Conservation (phyloP, 1,284 basidiomycete species). For the Malassezia cuniculi region DNA sequence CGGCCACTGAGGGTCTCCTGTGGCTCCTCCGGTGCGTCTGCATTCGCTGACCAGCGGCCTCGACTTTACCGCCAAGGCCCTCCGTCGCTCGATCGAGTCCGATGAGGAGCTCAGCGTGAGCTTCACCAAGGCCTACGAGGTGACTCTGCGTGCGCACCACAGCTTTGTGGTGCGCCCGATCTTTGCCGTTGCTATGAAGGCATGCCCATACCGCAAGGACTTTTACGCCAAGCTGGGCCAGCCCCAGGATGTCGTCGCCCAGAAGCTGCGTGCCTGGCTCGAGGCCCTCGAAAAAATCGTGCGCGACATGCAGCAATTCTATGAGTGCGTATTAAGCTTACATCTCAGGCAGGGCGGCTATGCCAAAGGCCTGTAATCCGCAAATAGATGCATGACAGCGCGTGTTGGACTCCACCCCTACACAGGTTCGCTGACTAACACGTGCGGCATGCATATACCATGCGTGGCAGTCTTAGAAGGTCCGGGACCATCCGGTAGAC, state of each 20-base stretch:
- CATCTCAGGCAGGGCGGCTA: constrained; percentile 24
- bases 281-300: constrained; percentile 61
- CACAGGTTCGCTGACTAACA: too few relatives aligned
- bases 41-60: constrained; percentile 54
- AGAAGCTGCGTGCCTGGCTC: constrained; percentile 68
- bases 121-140: constrained; percentile 73
- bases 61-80: constrained; percentile 74
- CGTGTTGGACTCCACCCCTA: too few relatives aligned
- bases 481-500: too few relatives aligned
- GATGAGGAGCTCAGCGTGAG: constrained; percentile 60
- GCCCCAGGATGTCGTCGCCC: constrained; percentile 57
- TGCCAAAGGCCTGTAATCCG: constrained; percentile 26
- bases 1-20: constrained; percentile 77
- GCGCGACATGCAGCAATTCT: constrained; percentile 59
- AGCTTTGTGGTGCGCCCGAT: constrained; percentile 72
- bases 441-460: constrained; percentile 5
- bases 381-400: too few relatives aligned
- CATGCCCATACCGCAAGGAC: constrained; percentile 77
- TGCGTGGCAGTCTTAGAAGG: too few relatives aligned
- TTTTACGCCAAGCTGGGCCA: constrained; percentile 80
- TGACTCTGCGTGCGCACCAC: constrained; percentile 71
- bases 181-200: constrained; percentile 78
- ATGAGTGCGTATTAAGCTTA: constrained; percentile 22
- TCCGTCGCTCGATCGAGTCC: constrained; percentile 62
- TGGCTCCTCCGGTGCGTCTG: constrained; percentile 63